These are phyloP conservation scores for Moniliophthora roreri DNA, from an alignment of 1,284 basidiomycete species.

Conservation along the genomic window DNA sequence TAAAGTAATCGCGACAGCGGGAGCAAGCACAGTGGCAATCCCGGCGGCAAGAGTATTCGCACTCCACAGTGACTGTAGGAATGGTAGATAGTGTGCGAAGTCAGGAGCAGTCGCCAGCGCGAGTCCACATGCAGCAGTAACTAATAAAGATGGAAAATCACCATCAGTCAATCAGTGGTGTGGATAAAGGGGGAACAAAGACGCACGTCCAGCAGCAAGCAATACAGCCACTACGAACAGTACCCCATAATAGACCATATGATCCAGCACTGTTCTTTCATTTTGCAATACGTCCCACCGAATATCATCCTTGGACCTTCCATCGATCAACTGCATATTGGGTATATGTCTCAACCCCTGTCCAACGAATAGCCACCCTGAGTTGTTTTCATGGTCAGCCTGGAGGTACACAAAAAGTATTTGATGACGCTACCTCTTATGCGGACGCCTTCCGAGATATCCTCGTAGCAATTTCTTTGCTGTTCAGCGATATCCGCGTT, in stretches of 20 bases:
- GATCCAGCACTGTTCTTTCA: conserved; percentile 44
- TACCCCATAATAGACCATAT: conserved; percentile 51
- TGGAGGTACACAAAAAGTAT: no score
- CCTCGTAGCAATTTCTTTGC: conserved; percentile 64
- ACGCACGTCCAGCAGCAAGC: conserved; percentile 62
- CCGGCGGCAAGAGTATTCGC: conserved; percentile 55
- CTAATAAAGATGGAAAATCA: conserved; percentile 31
- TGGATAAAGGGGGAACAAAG: conserved; percentile 2
- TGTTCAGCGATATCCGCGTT: conserved; percentile 67
- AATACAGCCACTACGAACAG: conserved; percentile 50
- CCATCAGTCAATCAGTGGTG: neutral
- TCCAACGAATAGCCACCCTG: conserved; percentile 79
- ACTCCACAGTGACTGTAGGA: conserved; percentile 55
- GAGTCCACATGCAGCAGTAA: conserved; percentile 68
- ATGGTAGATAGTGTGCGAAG: conserved; percentile 66
- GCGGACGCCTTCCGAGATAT: conserved; percentile 65
- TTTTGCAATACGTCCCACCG: conserved; percentile 75
- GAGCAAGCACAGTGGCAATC: conserved; percentile 64
- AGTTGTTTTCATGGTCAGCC: no score
- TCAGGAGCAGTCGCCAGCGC: conserved; percentile 68
- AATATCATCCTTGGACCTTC: conserved; percentile 78
- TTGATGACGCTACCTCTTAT: no score
- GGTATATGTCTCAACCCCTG: conserved; percentile 64
- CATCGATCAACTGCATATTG: conserved; percentile 68
- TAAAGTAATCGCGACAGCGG: conserved; percentile 58